Conservation (phyloP, 257 asterid genomes). For the Forsythia viridissima region DNA sequence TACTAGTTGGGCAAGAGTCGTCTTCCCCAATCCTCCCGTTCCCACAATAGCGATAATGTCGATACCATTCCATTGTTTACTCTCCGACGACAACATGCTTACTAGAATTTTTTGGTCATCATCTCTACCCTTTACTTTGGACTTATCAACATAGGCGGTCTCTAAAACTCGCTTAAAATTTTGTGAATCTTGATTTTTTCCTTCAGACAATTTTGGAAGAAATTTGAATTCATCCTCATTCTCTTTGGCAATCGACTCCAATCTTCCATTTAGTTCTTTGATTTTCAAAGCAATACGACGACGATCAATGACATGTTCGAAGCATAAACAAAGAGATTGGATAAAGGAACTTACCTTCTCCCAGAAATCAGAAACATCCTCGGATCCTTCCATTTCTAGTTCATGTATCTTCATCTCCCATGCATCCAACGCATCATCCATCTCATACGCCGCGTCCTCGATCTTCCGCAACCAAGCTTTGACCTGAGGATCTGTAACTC, state of each 20-base stretch:
- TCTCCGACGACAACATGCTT: neutral
- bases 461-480: constrained; percentile 9
- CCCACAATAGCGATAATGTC: neutral
- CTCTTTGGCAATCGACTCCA: neutral
- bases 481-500: neutral
- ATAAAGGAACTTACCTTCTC: constrained; percentile 11
- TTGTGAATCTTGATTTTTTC: neutral
- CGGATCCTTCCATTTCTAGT: neutral
- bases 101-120: neutral
- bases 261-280: neutral
- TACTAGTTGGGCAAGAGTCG: neutral
- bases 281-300: neutral
- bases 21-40: constrained; percentile 14
- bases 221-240: neutral
- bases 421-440: constrained; percentile 14
- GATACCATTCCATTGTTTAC: neutral
- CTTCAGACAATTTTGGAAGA: neutral
- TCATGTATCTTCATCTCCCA: too few species aligned
- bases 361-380: constrained; percentile 6
- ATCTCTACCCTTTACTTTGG: neutral
- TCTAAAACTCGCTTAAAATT: neutral
- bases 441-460: constrained; percentile 12
- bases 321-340: neutral
- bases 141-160: neutral
- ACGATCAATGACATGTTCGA: neutral